Percentiles rank a stretch among this genome's conserved stretches.
phyloP scores from a whole-genome alignment of 2,329 filamentous ascomycete species.

The Cercospora nicotianae region DNA sequence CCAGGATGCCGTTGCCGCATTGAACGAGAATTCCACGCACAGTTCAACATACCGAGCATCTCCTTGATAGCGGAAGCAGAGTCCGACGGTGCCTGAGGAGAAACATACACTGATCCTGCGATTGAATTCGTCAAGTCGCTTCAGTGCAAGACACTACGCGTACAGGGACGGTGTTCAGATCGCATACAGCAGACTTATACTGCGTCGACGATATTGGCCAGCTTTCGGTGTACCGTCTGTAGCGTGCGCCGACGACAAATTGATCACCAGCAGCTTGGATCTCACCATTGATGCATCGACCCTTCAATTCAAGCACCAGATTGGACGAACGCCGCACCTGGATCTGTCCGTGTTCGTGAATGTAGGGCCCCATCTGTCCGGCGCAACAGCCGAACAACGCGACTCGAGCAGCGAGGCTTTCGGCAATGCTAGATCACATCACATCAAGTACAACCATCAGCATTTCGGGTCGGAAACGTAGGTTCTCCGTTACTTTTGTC shows the following conservation, averaged over 20 bases:
- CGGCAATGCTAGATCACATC: not conserved
- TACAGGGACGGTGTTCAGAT: not conserved
- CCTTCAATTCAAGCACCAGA: not conserved
- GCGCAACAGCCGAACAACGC: not conserved
- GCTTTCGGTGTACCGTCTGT: not conserved
- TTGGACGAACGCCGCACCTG: not conserved
- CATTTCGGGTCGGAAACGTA: not conserved
- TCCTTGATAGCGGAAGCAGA: not conserved
- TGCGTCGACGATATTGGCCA: not conserved
- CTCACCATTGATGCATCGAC: not conserved
- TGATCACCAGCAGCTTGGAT: not conserved
- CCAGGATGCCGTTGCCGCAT: not conserved
- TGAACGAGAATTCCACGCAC: not conserved
- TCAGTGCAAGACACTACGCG: not conserved
- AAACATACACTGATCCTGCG: not conserved
- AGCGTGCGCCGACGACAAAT: not conserved
- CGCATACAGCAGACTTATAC: not conserved
- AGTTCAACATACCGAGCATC: not conserved
- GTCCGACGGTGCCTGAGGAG: not conserved
- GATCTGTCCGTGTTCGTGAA: not conserved
- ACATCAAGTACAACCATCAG: not conserved
- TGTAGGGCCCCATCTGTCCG: not conserved
- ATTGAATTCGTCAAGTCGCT: not conserved
- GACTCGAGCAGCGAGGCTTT: not conserved
- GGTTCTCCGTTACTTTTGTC: not conserved